Evolutionary conservation across 495 filamentous ascomycete species (phyloP), one percentile per base, ranked within the genome.

Genomic region (Podospora conica): DNA sequence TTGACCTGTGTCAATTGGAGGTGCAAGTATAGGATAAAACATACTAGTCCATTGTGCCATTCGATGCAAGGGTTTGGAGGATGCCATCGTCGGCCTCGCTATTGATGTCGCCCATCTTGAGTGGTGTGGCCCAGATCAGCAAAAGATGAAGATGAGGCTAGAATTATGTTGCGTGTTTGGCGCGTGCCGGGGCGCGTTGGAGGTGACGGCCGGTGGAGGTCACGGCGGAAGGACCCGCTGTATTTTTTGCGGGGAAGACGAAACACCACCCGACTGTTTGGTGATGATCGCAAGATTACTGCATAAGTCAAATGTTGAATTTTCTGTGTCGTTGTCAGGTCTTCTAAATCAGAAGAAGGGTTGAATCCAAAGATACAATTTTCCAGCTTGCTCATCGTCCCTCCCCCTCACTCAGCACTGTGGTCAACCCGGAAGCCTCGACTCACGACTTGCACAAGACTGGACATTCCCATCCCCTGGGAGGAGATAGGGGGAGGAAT

Each of bases 41-140:
- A 76, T 84, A 93, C 91, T 84, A 81, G 68, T 91, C 86, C 76
- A 94, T 86, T 24, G 81, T 77, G 54, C 87, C 87, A 75, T 89
- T 88, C 68, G 83, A 79, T 68, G 89, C 88, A 76, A 86, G 82
- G 68, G 73, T 76, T 69, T 81, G 79, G 56, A 95, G 80, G 68
- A 89, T 77, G 73, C 85, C 84, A 71, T 92, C 87, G 68, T 87
- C 85, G 78, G 65, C 72, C 21, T 80, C 81, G n/a, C 77, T 75
- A 9, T 81, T 79, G 78, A 82, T 81, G 29, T 61, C 68, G 55
- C 67, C 56, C 74, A 79, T 81, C 55, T 58, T 75, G 64, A 66
- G 61, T 65, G 55, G 25, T 69, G 53, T 59, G 61, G 58, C 25
- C 7, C 24, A 10, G 15, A 25, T 9, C 24, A 31, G 48, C 53